Evolutionary conservation across 2,329 filamentous ascomycete species (phyloP), one percentile per base, ranked within the genome.

Genomic region (Magnaporthiopsis rhizophila): DNA sequence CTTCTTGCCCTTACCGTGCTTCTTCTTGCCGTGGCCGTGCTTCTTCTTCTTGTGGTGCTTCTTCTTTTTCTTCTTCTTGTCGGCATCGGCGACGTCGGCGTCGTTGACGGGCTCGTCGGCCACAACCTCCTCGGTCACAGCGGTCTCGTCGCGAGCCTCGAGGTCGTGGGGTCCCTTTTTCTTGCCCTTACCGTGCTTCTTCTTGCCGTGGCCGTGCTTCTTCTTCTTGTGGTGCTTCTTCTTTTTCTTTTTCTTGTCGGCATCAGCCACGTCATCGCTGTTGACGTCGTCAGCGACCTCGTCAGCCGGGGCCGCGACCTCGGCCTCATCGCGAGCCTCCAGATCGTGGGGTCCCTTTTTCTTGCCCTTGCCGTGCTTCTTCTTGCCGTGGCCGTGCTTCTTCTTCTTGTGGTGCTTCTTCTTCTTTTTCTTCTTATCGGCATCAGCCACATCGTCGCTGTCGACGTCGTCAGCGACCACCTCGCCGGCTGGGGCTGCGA

Each of bases 11-110:
- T 58, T 30, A 1, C 30, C 30, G 30, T 30, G 30, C 28, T 59
- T 34, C 58, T 32, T 28, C 3, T 28, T 15, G 11, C 28, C 28
- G 3, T 50, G 2, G 12, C 36, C 36, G 34, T 36, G 34, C 36
- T 60, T 60, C 58, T 60, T 60, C 30, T 28, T 58, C 24, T 58
- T 58, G 13, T 58, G 18, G 13, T 58, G 24, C 58, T 60, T 60
- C 58, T 34, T 60, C 58, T 60, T 32, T 13, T 30, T 60, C 58
- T 60, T 60, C 30, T 60, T 60, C 58, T 60, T 60, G 58, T 60
- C 58, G 21, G 58, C 58, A 12, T 60, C 58, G 21, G 32, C 58
- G 1, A 60, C 58, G n/a, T 60, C 58, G 30, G 58, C 26, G 12
- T 28, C 32, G 21, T 15, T 34, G 28, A 24, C 58, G 6, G 9